phyloP scores from a whole-genome alignment of 164 flowering plant genomes.

The Piper betle region DNA sequence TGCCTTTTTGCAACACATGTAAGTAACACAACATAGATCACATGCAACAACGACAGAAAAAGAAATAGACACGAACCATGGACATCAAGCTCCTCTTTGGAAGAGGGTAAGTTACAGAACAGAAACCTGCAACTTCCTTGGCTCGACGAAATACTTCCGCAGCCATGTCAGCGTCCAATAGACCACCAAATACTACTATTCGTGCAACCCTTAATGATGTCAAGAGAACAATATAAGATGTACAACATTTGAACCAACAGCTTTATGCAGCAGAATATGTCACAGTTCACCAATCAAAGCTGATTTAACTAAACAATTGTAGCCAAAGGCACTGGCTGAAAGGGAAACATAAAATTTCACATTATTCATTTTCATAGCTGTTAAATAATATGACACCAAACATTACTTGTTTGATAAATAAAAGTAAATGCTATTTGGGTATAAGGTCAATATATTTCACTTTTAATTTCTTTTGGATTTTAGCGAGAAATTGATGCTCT shows the following conservation, averaged over 20 bases:
- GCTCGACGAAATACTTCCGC: slow-evolving; percentile 54
- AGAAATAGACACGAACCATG: slow-evolving; percentile 40
- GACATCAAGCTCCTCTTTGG: slow-evolving; percentile 54
- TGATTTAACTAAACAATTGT: background rate
- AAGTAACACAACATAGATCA: background rate
- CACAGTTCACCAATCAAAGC: background rate
- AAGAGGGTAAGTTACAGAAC: slow-evolving; percentile 71
- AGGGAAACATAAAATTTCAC: too few relatives aligned
- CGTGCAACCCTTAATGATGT: slow-evolving; percentile 59
- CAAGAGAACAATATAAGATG: background rate
- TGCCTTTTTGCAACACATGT: too few relatives aligned
- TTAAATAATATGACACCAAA: too few relatives aligned
- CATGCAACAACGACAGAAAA: slow-evolving; percentile 1
- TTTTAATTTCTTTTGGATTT: too few relatives aligned
- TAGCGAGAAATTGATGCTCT: too few relatives aligned
- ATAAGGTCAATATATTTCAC: too few relatives aligned
- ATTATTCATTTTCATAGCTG: too few relatives aligned
- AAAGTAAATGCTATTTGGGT: too few relatives aligned
- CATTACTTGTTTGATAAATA: too few relatives aligned
- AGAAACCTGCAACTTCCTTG: slow-evolving; percentile 45
- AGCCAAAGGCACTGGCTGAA: too few relatives aligned
- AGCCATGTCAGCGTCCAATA: slow-evolving; percentile 58
- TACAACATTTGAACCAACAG: background rate
- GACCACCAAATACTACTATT: slow-evolving; percentile 80
- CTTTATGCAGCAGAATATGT: background rate